A percentile compares a stretch with the other conserved stretches of the same genome.
phyloP scores from a whole-genome alignment of 2,329 filamentous ascomycete genomes.

The Neofusicoccum umdonicola region DNA sequence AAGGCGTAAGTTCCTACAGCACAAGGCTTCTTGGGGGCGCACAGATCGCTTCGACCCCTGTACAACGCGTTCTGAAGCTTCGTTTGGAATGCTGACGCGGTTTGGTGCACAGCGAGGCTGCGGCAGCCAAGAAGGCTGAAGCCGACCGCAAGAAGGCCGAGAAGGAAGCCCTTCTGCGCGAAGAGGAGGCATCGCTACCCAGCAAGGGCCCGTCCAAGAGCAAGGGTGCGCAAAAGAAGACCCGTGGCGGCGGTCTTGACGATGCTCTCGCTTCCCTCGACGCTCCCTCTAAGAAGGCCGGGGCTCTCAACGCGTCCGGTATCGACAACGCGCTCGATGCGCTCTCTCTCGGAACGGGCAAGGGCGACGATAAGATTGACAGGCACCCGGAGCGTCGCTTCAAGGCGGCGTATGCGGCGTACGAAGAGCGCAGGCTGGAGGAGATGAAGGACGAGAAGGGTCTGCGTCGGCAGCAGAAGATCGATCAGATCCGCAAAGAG shows the following conservation, averaged over 20 bases:
- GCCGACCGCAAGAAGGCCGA: slow-evolving; percentile 87
- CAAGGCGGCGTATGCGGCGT: slow-evolving; percentile 81
- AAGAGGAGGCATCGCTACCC: slow-evolving; percentile 71
- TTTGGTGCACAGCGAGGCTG: slow-evolving; percentile 65
- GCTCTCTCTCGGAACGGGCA: slow-evolving; percentile 63
- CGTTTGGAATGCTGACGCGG: not conserved
- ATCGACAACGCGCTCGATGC: slow-evolving; percentile 95
- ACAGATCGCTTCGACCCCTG: too few species aligned
- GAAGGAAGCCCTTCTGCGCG: slow-evolving; percentile 75
- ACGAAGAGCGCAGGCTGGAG: slow-evolving; percentile 73
- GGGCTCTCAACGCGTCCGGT: slow-evolving; percentile 73
- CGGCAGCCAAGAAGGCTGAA: slow-evolving; percentile 79
- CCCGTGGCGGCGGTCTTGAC: slow-evolving; percentile 65
- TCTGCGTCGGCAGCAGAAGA: slow-evolving; percentile 77
- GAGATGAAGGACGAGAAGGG: slow-evolving; percentile 87
- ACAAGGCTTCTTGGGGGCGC: not conserved
- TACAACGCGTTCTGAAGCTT: not conserved
- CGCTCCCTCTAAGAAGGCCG: slow-evolving; percentile 43
- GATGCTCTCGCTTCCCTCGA: slow-evolving; percentile 48
- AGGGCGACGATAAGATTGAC: slow-evolving; percentile 71
- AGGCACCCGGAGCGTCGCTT: slow-evolving; percentile 83
- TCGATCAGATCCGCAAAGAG: slow-evolving; percentile 82
- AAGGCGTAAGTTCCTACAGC: slow-evolving; percentile 71
- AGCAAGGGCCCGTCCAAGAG: slow-evolving; percentile 63
- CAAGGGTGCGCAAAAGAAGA: slow-evolving; percentile 57